Evolutionary conservation across 2,329 filamentous ascomycete species (phyloP), one percentile per base, ranked within the genome.

Genomic region (Fusarium papillatum): DNA sequence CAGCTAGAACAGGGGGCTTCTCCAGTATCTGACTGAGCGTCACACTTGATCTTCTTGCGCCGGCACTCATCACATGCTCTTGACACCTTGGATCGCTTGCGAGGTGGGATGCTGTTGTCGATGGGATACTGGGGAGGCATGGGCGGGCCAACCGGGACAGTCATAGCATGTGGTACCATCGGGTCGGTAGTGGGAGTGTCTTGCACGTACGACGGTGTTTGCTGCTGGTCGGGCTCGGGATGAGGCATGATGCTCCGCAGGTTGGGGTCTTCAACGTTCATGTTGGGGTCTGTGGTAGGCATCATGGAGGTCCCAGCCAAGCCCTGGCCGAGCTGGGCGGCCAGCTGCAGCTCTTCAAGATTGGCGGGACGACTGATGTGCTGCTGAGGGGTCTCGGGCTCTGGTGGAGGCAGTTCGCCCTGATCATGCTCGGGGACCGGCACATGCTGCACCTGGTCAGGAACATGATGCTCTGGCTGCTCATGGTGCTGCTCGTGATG

Each of bases 51-150:
- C 87, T 96, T 97, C 84, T 97, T 97, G 67, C 95, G 90, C 53
- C 95, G 90, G 81, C 95, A 98, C 81, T 97, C 95, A 81, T 98
- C 95, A 80, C 95, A 98, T 3, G 95, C 95, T 43, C 95, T 90
- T 14, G 95, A 97, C 8, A 97, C 95, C 83, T 98, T 98, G 8
- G 93, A 94, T 70, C 95, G 89, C 82, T 97, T 97, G 73, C 93
- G 88, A 0, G 93, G 93, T 17, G 92, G 90, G 14, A 92, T 91
- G 70, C 88, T 88, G 74, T 93, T 92, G 46, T 88, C 88, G 60
- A 86, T 81, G 26, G 84, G 83, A 64, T 86, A 86, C 48, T 84
- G 81, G 4, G 81, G 78, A 68, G 84, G 75, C 69, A 85, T 80
- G 62, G 83, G 80, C 55, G 84, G 84, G n/a, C 81, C 82, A 29